Evolutionary conservation across 176 grass and related monocot species (phyloP), one percentile per base, ranked within the genome.

Genomic region (Calamus simplicifolius): DNA sequence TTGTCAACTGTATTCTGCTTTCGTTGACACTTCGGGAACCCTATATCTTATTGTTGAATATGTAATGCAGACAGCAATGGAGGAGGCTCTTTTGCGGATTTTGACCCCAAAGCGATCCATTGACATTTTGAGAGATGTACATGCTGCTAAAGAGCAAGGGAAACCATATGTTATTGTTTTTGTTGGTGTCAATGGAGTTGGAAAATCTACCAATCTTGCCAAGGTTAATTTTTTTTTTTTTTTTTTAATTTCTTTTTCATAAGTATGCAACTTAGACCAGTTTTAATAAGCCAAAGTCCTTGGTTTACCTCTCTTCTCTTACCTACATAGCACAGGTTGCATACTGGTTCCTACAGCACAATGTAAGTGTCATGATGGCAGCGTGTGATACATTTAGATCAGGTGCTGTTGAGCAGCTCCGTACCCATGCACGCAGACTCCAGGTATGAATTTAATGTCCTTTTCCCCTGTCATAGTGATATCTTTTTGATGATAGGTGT

Each of bases 161-260:
- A 97, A 75, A 49, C 92, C 92, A 16, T 97, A 97, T 69, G 83
- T 97, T n/a, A 68, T 91, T 77, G 83, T n/a, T 69, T 96, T 97
- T 43, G 87, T 91, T 67, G 93, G 87, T 16, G 93, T 97, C 19
- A 97, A 92, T 75, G 93, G 87, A 77, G 93, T 97, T 73, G 93
- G 93, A 30, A 92, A 97, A 78, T 97, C 93, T 50, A 92, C 84
- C 56, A 92, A 97, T 60, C 93, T 56, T 69, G 13, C 52, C 17
- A 48, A 69, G 55, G 13, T 25, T 48, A 25, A 57, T 10, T 17
- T 18, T 8, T 56, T 16, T 5, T 58, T 18, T 16, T n/a, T 29
- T 58, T 16, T 19, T 14, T 5, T 27, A 18, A n/a, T 3, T 30
- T 49, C 28, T 19, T 17, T 27, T 70, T 16, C 27, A 29, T 59